Base-by-base conservation (phyloP, 306 rosid genomes). In the Sesbania bispinosa region DNA sequence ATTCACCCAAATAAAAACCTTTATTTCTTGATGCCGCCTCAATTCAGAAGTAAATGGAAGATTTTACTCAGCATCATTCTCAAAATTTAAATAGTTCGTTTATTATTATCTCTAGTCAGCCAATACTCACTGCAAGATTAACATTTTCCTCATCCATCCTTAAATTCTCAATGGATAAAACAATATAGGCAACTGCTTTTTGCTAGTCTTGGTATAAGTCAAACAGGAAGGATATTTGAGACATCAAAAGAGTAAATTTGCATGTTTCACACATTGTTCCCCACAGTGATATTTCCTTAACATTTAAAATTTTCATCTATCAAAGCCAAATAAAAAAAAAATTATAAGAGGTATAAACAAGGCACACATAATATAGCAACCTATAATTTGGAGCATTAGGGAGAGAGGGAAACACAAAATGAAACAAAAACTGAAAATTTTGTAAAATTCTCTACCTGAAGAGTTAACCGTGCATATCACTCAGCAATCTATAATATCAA, bases 401-500 rank as follows among this genome's bases (percentile, higher is more conserved):
- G 39, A 21, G 38, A 16, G 57, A 21, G 19, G 53, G 16, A 23
- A 69, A 36, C 30, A 24, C 0, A 27, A 10, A 53, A 54, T 29
- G 73, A 64, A 42, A 39, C 67, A 75, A 35, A 47, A 47, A 23
- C 51, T 46, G 30, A 15, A 36, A 8, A 48, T 23, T 1, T 9
- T 19, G 13, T 7, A 41, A 19, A 35, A 30, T 18, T 27, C 16
- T 32, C 50, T 21, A 67, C 52, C 33, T 33, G 3, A 43, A 21
- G 60, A 43, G 36, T 32, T 55, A 5, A 29, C 32, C 6, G 4
- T 19, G 30, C 20, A 21, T 29, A 74, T 55, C 15, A 55, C 16
- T 75, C 68, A 29, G 42, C 50, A 32, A 14, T 66, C 19, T 14
- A 76, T 21, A 61, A 66, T 2, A 15, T 66, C 67, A 45, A 66